phyloP scores from a whole-genome alignment of 208 protist species.

The Crithidia mellificae region DNA sequence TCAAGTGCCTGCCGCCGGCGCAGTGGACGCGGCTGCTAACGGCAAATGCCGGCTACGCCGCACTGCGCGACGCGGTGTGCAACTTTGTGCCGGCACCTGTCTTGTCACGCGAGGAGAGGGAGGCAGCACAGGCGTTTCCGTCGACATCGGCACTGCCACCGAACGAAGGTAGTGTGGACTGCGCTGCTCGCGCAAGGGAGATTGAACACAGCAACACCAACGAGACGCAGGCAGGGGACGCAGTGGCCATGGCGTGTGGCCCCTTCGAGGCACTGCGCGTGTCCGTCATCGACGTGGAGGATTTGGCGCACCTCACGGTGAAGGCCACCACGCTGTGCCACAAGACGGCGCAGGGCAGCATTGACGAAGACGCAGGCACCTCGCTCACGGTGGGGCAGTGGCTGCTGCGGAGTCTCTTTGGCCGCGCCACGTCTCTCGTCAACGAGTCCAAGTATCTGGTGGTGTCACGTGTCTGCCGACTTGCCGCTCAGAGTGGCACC shows the following conservation, averaged over 20 bases:
- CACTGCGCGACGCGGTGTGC: slow-evolving; percentile 7
- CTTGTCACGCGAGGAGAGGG: slow-evolving; percentile 17
- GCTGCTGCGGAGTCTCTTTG: slow-evolving; percentile 22
- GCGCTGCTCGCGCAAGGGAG: neutral
- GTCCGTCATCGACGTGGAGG: slow-evolving; percentile 12
- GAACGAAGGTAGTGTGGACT: no score
- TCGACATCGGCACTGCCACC: neutral
- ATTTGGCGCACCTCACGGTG: slow-evolving; percentile 8
- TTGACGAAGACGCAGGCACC: neutral
- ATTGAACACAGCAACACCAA: neutral
- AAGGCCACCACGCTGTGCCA: slow-evolving; percentile 4
- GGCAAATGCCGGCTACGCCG: slow-evolving; percentile 6
- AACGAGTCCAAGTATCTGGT: slow-evolving; percentile 19
- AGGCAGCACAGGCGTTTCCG: slow-evolving; percentile 1
- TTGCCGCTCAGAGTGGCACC: slow-evolving; percentile 3
- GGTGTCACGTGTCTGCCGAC: slow-evolving; percentile 8
- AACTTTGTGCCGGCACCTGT: neutral
- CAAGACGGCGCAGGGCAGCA: neutral
- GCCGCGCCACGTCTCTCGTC: slow-evolving; percentile 2
- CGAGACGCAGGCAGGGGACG: neutral
- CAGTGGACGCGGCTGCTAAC: slow-evolving; percentile 22
- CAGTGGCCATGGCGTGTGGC: slow-evolving; percentile 2
- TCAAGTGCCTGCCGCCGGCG: slow-evolving; percentile 19
- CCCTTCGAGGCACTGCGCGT: slow-evolving; percentile 17
- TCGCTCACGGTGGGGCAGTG: slow-evolving; percentile 10